Base-by-base conservation (phyloP, 441 rosid species). In the Syzygium syzygioides region DNA sequence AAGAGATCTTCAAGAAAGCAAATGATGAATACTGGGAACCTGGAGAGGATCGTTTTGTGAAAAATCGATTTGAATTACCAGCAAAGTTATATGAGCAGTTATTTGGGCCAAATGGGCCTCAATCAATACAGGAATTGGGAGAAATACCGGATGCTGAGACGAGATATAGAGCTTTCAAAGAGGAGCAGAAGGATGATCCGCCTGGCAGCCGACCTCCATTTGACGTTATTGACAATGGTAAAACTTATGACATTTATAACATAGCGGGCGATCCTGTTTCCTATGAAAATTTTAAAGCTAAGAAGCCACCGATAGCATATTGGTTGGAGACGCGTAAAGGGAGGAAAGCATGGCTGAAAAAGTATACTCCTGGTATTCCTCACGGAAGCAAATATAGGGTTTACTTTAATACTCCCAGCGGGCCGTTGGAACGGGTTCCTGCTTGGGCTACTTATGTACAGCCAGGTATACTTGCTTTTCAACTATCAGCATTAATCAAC, bases 21-120 rank as follows among this genome's bases (percentile, higher is more conserved):
- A 95, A 95, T 86, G 99, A 98, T 92, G 98, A 98, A 86, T 98
- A 97, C 89, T 98, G 99, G 99, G 99, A 98, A 92, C 99, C 99
- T 88, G 99, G 99, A 50, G 99, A 98, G 92, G 99, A 98, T 87
- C 91, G 95, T 55, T 96, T 93, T 88, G 92, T 98, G 19, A 96
- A 97, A 80, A 91, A 95, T 91, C 98, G 98, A 28, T 94, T 93
- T 84, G 96, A 96, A 90, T 92, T 95, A 90, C 99, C 98, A 59
- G 98, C 99, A 59, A 98, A 98, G 92, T 91, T 98, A 34, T 98
- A 97, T 89, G 99, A 98, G 94, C 94, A 96, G 91, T 86, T 96
- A 89, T 98, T 97, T 93, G 99, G 99, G 79, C 99, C 99, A 9
- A 98, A 97, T 91, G 92, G 99, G 90, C 99, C 99, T 88, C 98